phyloP scores from a whole-genome alignment of 805 yeast genomes.

The Lipomyces yamanashiensis region DNA sequence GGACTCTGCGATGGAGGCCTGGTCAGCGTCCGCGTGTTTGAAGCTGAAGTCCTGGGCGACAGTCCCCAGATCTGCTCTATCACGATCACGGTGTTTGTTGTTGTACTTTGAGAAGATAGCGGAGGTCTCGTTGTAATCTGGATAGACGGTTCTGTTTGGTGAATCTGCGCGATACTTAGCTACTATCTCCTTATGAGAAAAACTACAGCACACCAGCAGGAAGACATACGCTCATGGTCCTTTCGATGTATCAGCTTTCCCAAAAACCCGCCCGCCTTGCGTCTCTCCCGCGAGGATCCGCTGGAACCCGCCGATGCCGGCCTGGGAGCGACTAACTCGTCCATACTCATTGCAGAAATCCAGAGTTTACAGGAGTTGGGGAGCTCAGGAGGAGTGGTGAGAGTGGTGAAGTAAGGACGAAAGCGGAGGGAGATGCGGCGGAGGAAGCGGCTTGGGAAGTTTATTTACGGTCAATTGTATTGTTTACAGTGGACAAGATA shows the following conservation, averaged over 20 bases:
- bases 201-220: not conserved
- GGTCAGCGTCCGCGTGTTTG: constrained; percentile 2
- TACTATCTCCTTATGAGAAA: not conserved
- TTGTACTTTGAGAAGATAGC: constrained; percentile 10
- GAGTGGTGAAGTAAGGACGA: not conserved
- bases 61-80: not conserved
- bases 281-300: constrained; percentile 13
- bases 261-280: constrained; percentile 21
- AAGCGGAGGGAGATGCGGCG: constrained; percentile 4
- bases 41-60: not conserved
- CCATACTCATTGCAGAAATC: not conserved
- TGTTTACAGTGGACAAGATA: not conserved
- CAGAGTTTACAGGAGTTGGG: not conserved
- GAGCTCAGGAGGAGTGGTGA: not conserved
- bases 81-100: constrained; percentile 10
- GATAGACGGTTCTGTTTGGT: not conserved
- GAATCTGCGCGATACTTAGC: not conserved
- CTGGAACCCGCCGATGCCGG: constrained; percentile 19
- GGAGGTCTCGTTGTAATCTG: constrained; percentile 6
- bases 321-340: constrained; percentile 1
- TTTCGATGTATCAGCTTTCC: constrained; percentile 23
- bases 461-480: not conserved
- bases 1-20: constrained; percentile 3
- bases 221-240: constrained; percentile 16
- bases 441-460: not conserved